Conservation (phyloP, 768 basidiomycete species). For the Saitozyma sp. region DNA sequence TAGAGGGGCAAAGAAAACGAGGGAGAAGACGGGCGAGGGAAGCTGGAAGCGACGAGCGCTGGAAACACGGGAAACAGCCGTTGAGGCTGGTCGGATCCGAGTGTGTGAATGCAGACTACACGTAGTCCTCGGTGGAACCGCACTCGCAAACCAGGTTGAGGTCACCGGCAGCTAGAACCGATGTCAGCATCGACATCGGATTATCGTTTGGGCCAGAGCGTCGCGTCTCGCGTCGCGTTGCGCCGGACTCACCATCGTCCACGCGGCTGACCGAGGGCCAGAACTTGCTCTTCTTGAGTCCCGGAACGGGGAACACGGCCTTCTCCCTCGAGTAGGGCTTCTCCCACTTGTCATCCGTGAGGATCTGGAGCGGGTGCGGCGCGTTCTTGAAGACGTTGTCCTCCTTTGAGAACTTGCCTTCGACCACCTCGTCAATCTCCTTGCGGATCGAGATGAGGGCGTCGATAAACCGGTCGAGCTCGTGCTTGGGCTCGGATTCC, state of each 20-base stretch:
- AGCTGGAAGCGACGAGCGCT: not conserved
- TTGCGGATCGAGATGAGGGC: slow-evolving; percentile 95
- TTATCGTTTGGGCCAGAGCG: not conserved
- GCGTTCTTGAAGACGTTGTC: slow-evolving; percentile 93
- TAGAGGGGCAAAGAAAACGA: too few species aligned
- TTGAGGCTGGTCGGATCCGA: not conserved
- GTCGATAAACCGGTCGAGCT: slow-evolving; percentile 92
- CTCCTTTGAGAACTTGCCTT: slow-evolving; percentile 82
- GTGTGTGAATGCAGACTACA: slow-evolving; percentile 9
- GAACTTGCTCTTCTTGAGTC: slow-evolving; percentile 85
- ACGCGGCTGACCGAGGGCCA: slow-evolving; percentile 92
- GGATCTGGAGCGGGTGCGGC: slow-evolving; percentile 79
- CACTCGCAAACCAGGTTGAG: slow-evolving; percentile 67
- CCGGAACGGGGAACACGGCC: slow-evolving; percentile 86
- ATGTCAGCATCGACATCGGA: slow-evolving; percentile 45
- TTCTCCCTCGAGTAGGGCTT: slow-evolving; percentile 87
- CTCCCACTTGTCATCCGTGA: slow-evolving; percentile 81
- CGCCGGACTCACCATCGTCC: slow-evolving; percentile 75
- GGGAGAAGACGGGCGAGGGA: not conserved
- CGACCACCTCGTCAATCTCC: slow-evolving; percentile 83
- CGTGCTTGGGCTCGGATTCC: slow-evolving; percentile 89
- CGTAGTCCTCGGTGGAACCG: slow-evolving; percentile 53
- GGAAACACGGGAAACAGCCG: not conserved
- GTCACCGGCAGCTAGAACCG: slow-evolving; percentile 72
- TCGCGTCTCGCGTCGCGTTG: not conserved